Evolutionary conservation across 108 stramenopile species (phyloP), one percentile per base, ranked within the genome.

Genomic region (Aurantiochytrium sp.): DNA sequence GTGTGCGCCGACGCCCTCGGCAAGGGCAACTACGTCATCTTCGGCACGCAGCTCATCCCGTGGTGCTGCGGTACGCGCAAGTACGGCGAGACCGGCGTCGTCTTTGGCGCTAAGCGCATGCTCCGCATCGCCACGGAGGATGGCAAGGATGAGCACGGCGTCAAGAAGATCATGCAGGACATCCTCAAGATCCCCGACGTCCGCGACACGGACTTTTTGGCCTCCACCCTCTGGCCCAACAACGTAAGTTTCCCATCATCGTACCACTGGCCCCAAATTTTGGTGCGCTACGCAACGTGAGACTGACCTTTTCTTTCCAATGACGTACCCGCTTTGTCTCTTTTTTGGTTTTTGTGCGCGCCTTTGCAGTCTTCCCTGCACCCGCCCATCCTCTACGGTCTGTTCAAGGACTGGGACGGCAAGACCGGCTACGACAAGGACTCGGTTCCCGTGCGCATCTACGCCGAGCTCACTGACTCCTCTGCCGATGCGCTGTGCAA

Each of bases 361-460:
- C 55, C 14, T 16, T 8, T 16, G 55, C 42, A 69, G 64, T 51
- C 87, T 23, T 87, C 88, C 12, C 88, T 87, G 10, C 90, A 90
- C 90, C 90, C 90, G 47, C 88, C 87, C 8, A 90, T 90, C 44
- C 88, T 90, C 16, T 90, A 90, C 88, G 90, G 90, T 43, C 83
- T 87, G 19, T 90, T 90, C 60, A 87, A 90, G 60, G 90, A 88
- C 55, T 90, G 90, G 90, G 90, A 90, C 55, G 90, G 90, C 28
- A 44, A 87, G 57, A 64, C 60, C 35, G 29, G 49, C 60, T 87
- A 47, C 60, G 49, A 43, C 55, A 69, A 87, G 45, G 42, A 58
- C 23, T 6, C 43, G 8, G 55, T 90, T 6, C 89, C 89, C 5
- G 60, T 60, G n/a, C 72, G 44, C 23, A 88, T 90, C 35, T 90